Evolutionary conservation across 768 basidiomycete species (phyloP), one percentile per base, ranked within the genome.

Genomic region (Rhizopogon salebrosus): DNA sequence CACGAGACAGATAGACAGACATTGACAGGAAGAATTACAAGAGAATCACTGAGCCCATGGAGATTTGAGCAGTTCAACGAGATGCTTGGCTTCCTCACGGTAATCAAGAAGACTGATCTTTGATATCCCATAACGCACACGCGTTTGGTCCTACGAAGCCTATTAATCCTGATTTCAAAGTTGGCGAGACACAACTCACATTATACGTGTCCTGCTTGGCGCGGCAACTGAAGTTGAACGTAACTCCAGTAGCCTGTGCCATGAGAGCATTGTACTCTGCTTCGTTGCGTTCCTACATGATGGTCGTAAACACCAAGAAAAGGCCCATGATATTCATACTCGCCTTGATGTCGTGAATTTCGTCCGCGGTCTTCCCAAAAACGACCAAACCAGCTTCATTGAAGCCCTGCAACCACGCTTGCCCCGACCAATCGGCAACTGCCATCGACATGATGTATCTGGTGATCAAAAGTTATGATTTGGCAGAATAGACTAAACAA

Each of bases 321-420:
- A 23, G 4, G 13, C 14, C 2, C 1, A 41, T 1, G 11, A 42
- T 2, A 3, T 37, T 24, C 50, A 5, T 18, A 46, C 59, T 36
- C 46, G 89, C 91, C 75, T 80, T 89, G 56, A 93, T 75, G n/a
- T 75, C 77, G 51, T 85, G 68, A 39, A 98, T 65, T 13, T 94
- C 85, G 60, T 93, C 82, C 10, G 92, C 95, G 29, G 80, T 71
- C 72, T 83, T 85, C 24, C 82, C 87, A 56, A 98, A 85, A 14
- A 99, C 70, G 4, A 74, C 71, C 49, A 83, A 68, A 4, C 93
- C 97, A 31, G 87, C 82, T 6, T 98, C 95, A 65, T 99, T 95
- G 77, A 99, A 99, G 3, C 89, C 92, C 57, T 91, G 90, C 41
- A 98, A 73, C 95, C 95, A 98, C 16, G 84, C 79, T 67, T 95